phyloP scores from a whole-genome alignment of 2,329 filamentous ascomycete genomes.

The Phaeosphaeria sp. region DNA sequence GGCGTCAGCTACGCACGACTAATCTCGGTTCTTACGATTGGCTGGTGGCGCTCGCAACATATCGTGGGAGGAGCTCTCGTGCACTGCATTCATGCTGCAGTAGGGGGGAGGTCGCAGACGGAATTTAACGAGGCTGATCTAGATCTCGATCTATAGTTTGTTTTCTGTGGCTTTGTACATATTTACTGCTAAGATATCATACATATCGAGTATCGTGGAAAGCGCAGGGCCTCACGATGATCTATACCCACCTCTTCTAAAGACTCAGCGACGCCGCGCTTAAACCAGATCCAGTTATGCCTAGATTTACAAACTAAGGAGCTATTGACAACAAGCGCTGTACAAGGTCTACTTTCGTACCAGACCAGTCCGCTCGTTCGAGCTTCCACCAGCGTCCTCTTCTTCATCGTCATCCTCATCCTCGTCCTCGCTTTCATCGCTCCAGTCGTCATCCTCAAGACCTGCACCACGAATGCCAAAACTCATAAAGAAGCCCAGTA shows the following conservation, averaged over 20 bases:
- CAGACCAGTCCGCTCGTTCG: conserved; percentile 39
- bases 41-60: background rate
- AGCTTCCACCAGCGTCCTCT: conserved; percentile 23
- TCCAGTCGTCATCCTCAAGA: conserved; percentile 65
- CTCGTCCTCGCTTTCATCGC: conserved; percentile 43
- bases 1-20: background rate
- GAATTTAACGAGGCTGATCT: background rate
- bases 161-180: background rate
- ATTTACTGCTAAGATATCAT: background rate
- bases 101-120: background rate
- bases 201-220: background rate
- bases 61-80: background rate
- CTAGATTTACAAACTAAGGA: background rate
- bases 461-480: conserved; percentile 74
- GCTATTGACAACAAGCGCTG: background rate
- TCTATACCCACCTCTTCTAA: conserved; percentile 1
- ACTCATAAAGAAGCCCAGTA: conserved; percentile 80
- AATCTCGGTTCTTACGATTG: background rate
- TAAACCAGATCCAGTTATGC: conserved; percentile 14
- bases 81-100: background rate
- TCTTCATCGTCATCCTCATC: conserved; percentile 38
- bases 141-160: background rate
- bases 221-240: background rate
- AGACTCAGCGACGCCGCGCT: conserved; percentile 18
- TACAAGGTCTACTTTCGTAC: conserved; percentile 30